Percentiles rank a stretch among this genome's conserved stretches.
Conservation (phyloP, 441 rosid species). For the Jatropha podagrica region DNA sequence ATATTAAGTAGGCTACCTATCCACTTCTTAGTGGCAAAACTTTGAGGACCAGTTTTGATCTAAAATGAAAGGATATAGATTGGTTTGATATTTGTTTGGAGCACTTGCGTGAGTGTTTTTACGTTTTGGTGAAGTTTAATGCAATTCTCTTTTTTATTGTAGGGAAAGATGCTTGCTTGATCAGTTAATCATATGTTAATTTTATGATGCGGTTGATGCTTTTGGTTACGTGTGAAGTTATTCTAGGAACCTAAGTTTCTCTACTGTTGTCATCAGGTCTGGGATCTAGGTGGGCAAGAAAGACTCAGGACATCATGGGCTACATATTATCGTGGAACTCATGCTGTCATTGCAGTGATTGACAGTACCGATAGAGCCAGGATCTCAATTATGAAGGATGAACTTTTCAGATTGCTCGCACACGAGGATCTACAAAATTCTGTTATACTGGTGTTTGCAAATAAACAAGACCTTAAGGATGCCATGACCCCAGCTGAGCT, state of each 20-base stretch:
- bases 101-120: not conserved
- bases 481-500: conserved; percentile 98
- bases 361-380: conserved; percentile 89
- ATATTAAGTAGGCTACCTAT: not conserved
- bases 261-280: conserved; percentile 46
- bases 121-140: not conserved
- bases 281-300: conserved; percentile 99
- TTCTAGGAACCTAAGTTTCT: not conserved
- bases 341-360: conserved; percentile 84
- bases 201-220: not conserved
- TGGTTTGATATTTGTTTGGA: not conserved
- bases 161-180: not conserved
- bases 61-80: no score
- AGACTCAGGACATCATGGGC: conserved; percentile 92
- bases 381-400: conserved; percentile 83
- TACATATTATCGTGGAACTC: conserved; percentile 93
- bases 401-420: conserved; percentile 70
- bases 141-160: not conserved
- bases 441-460: conserved; percentile 85
- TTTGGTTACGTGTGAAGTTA: not conserved
- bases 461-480: conserved; percentile 93
- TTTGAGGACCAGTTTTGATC: not conserved
- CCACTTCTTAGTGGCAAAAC: not conserved
- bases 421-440: conserved; percentile 77
- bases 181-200: not conserved